Evolutionary conservation across 441 rosid genomes (phyloP).

Genomic region (Euphorbia schlechtendalii): DNA sequence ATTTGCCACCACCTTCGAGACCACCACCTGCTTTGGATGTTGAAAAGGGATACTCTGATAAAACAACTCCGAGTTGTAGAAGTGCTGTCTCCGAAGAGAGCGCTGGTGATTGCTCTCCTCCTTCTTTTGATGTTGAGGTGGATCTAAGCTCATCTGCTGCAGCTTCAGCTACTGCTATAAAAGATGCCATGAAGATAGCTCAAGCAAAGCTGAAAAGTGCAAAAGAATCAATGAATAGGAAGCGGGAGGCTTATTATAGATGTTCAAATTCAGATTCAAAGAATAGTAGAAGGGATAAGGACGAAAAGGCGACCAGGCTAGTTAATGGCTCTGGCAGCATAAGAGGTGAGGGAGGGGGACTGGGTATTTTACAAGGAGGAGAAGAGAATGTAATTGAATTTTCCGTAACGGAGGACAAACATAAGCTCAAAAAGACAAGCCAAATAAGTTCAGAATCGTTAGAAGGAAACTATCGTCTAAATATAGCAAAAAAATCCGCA

Average conservation of each 20-base stretch:
- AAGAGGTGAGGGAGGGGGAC: slow-evolving; percentile 20
- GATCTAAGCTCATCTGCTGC: slow-evolving; percentile 69
- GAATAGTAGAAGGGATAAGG: slow-evolving; percentile 30
- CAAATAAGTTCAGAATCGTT: slow-evolving; percentile 24
- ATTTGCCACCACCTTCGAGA: slow-evolving; percentile 79
- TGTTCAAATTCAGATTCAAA: slow-evolving; percentile 27
- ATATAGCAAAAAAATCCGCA: slow-evolving; percentile 23
- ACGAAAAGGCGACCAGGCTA: slow-evolving; percentile 26
- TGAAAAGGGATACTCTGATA: slow-evolving; percentile 30
- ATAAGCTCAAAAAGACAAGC: slow-evolving; percentile 15
- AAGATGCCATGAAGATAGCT: slow-evolving; percentile 79
- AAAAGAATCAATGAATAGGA: slow-evolving; percentile 61
- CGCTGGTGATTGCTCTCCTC: slow-evolving; percentile 46
- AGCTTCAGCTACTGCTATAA: slow-evolving; percentile 71
- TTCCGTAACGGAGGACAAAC: slow-evolving; percentile 19
- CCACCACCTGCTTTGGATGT: slow-evolving; percentile 52
- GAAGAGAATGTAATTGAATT: slow-evolving; percentile 26
- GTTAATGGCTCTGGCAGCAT: slow-evolving; percentile 13
- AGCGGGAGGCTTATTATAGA: slow-evolving; percentile 37
- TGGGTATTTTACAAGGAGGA: slow-evolving; percentile 19
- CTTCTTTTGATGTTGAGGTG: slow-evolving; percentile 79
- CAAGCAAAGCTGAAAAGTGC: slow-evolving; percentile 60
- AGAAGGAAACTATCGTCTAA: slow-evolving; percentile 22
- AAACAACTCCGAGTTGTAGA: slow-evolving; percentile 31
- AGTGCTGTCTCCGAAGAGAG: slow-evolving; percentile 38